Evolutionary conservation across 1,284 basidiomycete species (phyloP), one percentile per base, ranked within the genome.

Genomic region (Dichomitus squalens): DNA sequence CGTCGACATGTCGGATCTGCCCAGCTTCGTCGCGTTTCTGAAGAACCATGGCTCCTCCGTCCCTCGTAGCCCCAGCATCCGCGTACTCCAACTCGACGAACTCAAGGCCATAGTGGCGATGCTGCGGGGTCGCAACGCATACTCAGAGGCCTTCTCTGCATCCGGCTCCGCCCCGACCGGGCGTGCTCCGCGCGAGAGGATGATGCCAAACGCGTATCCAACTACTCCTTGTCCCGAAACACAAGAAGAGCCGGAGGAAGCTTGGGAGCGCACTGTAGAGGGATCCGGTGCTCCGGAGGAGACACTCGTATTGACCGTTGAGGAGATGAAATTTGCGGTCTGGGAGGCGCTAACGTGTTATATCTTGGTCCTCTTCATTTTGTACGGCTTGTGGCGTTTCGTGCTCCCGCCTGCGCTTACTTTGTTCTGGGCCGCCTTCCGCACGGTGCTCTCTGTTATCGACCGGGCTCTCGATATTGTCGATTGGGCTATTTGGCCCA

Each of bases 1-100:
- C 36, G 59, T 61, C 21, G 33, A 8, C 18, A 34, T 38, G 34
- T 36, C n/a, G 44, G 59, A 61, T 23, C 27, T 61, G 6, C 27
- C 49, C 21, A 39, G 40, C 43, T 57, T 57, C 50, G 23, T 31
- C 9, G 21, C 14, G n/a, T 55, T 49, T 36, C 35, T 57, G 33
- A 46, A 44, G 11, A 16, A 20, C 7, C 38, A 51, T 25, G 52
- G 43, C 11, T 23, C 11, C 7, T n/a, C 39, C 16, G 6, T 40
- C 39, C 39, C 21, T 5, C 4, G 39, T 12, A 23, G 3, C 21
- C 21, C 21, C 7, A 12, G 11, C 7, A 14, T 40, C 2, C 21
- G 39, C 20, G 11, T 16, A 16, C 2, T 38, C 1, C 3, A 5
- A 8, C n/a, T 18, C 7, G 8, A n/a, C 36, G 18, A 20, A 18